phyloP scores from a whole-genome alignment of 305 asterid species.

The Caryopteris hybrid region DNA sequence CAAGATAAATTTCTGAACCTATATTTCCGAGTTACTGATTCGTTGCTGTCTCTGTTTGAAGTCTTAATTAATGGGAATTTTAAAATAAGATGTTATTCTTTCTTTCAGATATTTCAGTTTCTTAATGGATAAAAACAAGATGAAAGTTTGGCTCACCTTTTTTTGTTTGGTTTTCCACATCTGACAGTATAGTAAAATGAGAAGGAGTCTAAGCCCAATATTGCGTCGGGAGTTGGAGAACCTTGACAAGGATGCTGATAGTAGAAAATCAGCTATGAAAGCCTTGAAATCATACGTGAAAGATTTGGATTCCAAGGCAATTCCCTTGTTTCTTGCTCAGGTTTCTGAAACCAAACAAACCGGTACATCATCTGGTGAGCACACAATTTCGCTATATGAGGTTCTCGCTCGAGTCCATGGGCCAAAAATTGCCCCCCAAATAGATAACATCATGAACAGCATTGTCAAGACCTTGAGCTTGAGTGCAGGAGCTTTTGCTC shows the following conservation, averaged over 20 bases:
- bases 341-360: constrained; percentile 83
- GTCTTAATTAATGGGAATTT: not conserved
- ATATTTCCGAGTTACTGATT: not conserved
- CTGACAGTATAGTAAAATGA: constrained; percentile 34
- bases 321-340: constrained; percentile 87
- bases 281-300: constrained; percentile 75
- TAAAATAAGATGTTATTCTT: too few relatives aligned
- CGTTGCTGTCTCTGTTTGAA: not conserved
- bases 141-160: not conserved
- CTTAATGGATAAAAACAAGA: not conserved
- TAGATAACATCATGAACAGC: constrained; percentile 74
- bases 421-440: constrained; percentile 76
- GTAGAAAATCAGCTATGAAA: constrained; percentile 88
- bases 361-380: constrained; percentile 64
- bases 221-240: constrained; percentile 77
- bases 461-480: constrained; percentile 63
- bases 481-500: constrained; percentile 91
- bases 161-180: not conserved
- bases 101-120: not conserved
- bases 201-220: constrained; percentile 71
- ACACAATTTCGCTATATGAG: constrained; percentile 84
- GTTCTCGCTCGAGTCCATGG: constrained; percentile 98
- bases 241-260: constrained; percentile 92
- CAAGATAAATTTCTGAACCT: not conserved
- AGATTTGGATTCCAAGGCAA: constrained; percentile 89